Evolutionary conservation across 2,329 filamentous ascomycete species (phyloP).

Genomic region (Trematosphaeria pertusa): DNA sequence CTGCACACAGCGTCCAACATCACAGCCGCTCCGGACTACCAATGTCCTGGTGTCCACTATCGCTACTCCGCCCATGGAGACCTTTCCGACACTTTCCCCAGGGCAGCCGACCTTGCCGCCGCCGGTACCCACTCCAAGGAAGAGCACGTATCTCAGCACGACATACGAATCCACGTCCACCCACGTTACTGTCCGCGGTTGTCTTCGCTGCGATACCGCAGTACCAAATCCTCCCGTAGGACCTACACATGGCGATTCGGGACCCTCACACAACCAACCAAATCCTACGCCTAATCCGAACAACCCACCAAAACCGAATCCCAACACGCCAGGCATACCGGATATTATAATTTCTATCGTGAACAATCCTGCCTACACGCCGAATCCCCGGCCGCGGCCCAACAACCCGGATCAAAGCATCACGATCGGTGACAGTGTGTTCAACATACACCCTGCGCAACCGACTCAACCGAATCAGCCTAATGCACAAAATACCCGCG

Average conservation of each 20-base stretch:
- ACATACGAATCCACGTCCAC: slow-evolving; percentile 32
- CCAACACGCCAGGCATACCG: slow-evolving; percentile 16
- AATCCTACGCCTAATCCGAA: neutral
- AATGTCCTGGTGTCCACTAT: no score
- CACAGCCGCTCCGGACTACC: neutral
- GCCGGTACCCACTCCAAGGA: slow-evolving; percentile 2
- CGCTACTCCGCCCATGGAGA: neutral
- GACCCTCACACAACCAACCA: neutral
- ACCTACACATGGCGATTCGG: neutral
- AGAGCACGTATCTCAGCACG: slow-evolving; percentile 33
- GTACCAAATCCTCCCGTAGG: slow-evolving; percentile 6
- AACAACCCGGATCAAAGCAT: slow-evolving; percentile 17
- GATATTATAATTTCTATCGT: slow-evolving; percentile 22
- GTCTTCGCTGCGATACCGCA: slow-evolving; percentile 28
- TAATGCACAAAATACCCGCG: slow-evolving; percentile 1
- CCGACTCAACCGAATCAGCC: slow-evolving; percentile 12
- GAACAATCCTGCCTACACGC: slow-evolving; percentile 12
- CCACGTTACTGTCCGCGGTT: slow-evolving; percentile 35
- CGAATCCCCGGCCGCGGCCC: slow-evolving; percentile 9
- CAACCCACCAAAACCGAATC: neutral
- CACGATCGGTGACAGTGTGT: slow-evolving; percentile 30
- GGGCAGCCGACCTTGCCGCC: neutral
- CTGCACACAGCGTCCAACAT: slow-evolving; percentile 24
- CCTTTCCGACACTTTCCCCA: neutral
- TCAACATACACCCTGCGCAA: slow-evolving; percentile 23